These are phyloP conservation scores for Halophytophthora batemanensis DNA, from an alignment of 352 stramenopile genomes.

Conservation along the genomic window DNA sequence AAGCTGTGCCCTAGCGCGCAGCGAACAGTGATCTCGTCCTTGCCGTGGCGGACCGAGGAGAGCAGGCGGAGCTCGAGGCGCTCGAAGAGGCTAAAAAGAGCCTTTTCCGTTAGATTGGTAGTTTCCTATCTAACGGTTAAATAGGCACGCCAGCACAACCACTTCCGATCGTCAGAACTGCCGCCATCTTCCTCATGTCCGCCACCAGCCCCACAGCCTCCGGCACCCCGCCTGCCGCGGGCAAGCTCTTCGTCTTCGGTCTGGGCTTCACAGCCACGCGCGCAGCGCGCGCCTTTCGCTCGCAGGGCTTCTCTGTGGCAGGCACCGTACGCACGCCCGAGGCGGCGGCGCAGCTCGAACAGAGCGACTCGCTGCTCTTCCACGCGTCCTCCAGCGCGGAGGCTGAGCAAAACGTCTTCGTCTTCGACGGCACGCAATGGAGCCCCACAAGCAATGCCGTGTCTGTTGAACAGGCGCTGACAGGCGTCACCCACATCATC, in stretches of 20 bases:
- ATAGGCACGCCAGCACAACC: too few species aligned
- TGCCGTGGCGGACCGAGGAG: too few species aligned
- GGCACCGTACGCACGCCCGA: constrained; percentile 70
- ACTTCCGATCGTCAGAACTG: too few species aligned
- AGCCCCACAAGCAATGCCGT: constrained; percentile 29
- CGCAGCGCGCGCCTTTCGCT: constrained; percentile 63
- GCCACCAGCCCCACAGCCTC: too few species aligned
- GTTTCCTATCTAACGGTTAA: too few species aligned
- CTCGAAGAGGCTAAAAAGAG: too few species aligned
- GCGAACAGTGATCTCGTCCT: too few species aligned
- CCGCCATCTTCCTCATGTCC: too few species aligned
- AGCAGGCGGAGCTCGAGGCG: too few species aligned
- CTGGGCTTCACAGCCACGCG: constrained; percentile 82
- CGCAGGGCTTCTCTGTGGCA: constrained; percentile 56
- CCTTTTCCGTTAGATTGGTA: too few species aligned
- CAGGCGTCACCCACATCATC: constrained; percentile 70
- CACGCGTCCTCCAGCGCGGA: constrained; percentile 11
- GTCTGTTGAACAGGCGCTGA: constrained; percentile 47
- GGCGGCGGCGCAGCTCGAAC: constrained; percentile 36
- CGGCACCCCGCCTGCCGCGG: background rate
- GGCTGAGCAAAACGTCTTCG: constrained; percentile 54
- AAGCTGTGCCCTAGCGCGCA: too few species aligned
- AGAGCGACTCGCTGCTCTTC: constrained; percentile 41
- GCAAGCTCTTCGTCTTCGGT: constrained; percentile 88
- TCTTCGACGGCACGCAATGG: constrained; percentile 76